Base-by-base conservation (phyloP, 306 rosid species). In the Urtica urens region DNA sequence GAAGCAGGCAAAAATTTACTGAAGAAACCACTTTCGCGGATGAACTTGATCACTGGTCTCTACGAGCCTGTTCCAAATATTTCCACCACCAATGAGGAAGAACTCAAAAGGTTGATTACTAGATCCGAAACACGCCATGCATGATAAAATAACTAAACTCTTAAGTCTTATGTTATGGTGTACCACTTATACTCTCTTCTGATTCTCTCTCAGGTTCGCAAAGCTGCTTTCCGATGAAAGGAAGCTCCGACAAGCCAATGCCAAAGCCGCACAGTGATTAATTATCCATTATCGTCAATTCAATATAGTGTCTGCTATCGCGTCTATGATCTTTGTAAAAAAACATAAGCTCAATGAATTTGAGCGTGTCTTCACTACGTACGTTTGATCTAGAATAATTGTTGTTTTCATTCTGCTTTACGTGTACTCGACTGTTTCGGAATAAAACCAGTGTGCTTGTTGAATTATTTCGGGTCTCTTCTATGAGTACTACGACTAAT, bases 1-100 rank as follows among this genome's bases (percentile, higher is more conserved):
- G 63, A 62, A 43, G 64, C 51, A 2, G 73, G 67, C 21, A 50
- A 62, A 17, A 49, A 31, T 16, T 45, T 72, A 38, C 10, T 72
- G 56, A 67, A 58, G 15, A 72, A 62, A 45, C 51, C 60, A 2
- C 48, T 62, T 27, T 56, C 73, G 0, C 52, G 60, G 10, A 61
- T 67, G 16, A 58, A 67, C 35, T 53, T 72, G 24, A 70, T 59
- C 1, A 57, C 67, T 0, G 78, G 78, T 16, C 56, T 11, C 6
- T 43, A 51, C 1, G 70, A 67, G 53, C 40, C 54, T 16, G 12
- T 49, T 49, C 26, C 10, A 49, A 49, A 49, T 16, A 24, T 16
- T 17, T 7, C 14, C 38, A 10, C 54, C 54, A 49, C 28, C n/a
- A 39, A 49, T n/a, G 54, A 29, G 3, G 54, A 49, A 49, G 54